Evolutionary conservation across 1,139 yeast species (phyloP), one percentile per base, ranked within the genome.

Genomic region (Geotrichum restrictum): DNA sequence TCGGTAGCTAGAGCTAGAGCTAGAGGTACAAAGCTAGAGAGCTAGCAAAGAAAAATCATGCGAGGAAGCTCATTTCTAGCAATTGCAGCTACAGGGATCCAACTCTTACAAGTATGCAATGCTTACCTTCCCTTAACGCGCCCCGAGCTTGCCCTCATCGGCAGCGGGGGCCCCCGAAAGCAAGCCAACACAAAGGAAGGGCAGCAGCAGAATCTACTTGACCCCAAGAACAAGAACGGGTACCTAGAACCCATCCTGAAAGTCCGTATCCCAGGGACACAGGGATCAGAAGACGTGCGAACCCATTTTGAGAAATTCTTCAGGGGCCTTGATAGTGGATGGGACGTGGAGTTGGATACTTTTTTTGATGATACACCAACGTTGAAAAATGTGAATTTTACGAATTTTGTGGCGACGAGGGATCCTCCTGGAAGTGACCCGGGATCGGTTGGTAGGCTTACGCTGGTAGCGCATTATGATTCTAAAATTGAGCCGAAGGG

Each of bases 401-500:
- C 80, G 29, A 80, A 79, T 59, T 56, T 80, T 27, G 64, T 78
- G 0, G 75, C 73, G 19, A 69, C 61, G 2, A 58, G 62, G n/a
- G 66, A 62, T 40, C 68, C 67, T 0, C 67, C 67, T 2, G 60
- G 57, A 3, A 51, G 54, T 3, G 45, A 24, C 29, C 29, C 5
- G 29, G 62, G 62, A 1, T 24, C 16, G 1, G 60, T 65, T 4
- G 65, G 66, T 13, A 65, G 74, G 38, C 58, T 78, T 22, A 71
- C 77, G 0, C 59, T 78, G 2, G 78, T 78, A 1, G 84, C 82
- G 0, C 85, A 80, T 61, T 80, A 78, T 57, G 85, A 80, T 61
- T 73, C 82, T 1, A 71, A 77, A 57, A 55, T 69, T 3, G 63
- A 63, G 11, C 82, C 82, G 0, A 67, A 66, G n/a, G 83, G 82